phyloP scores from a whole-genome alignment of 345 rosid genomes.

The Salix brachista region DNA sequence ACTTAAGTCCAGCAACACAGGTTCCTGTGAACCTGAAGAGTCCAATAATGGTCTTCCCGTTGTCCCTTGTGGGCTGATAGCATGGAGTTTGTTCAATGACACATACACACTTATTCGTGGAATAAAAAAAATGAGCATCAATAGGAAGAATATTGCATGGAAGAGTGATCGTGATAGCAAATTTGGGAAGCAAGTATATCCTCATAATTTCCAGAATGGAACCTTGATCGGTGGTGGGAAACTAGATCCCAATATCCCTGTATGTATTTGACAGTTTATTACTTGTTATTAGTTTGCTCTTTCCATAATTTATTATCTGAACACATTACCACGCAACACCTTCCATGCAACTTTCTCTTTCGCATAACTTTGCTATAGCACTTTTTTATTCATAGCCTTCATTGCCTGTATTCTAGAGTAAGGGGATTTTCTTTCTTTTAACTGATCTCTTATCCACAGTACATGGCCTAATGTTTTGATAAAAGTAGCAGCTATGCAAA shows the following conservation, averaged over 20 bases:
- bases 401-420: background rate
- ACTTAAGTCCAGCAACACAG: constrained; percentile 36
- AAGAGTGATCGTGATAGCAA: constrained; percentile 74
- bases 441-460: background rate
- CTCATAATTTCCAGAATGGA: constrained; percentile 74
- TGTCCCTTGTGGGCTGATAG: constrained; percentile 76
- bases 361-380: background rate
- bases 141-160: constrained; percentile 69
- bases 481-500: background rate
- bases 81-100: constrained; percentile 91
- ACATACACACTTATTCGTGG: constrained; percentile 55
- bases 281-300: background rate
- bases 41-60: constrained; percentile 52
- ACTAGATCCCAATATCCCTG: constrained; percentile 57
- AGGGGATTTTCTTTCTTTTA: background rate
- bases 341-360: background rate
- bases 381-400: background rate
- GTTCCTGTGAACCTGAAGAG: constrained; percentile 69
- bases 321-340: background rate
- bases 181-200: constrained; percentile 74
- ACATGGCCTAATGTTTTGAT: background rate
- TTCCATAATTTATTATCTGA: background rate
- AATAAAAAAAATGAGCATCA: constrained; percentile 37
- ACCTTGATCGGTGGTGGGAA: constrained; percentile 69
- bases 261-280: constrained; percentile 24